Evolutionary conservation across 176 grass and related monocot genomes (phyloP).

Genomic region (Rhynchospora tenuis): DNA sequence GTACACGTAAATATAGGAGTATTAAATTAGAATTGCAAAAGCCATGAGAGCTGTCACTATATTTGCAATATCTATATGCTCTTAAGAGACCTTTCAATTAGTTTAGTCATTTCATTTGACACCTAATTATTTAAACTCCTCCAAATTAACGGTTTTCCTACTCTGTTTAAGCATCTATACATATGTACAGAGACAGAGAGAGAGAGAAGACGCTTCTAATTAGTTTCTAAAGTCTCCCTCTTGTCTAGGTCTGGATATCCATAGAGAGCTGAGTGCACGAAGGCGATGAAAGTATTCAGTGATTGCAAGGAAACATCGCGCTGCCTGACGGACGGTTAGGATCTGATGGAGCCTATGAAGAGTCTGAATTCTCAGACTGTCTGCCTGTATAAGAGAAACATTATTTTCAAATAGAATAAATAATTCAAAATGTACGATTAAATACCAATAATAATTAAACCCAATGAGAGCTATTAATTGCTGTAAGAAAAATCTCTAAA

Average conservation of each 20-base stretch:
- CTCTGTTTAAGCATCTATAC: neutral
- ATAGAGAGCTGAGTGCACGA: conserved; percentile 59
- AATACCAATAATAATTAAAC: neutral
- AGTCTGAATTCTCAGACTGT: conserved; percentile 62
- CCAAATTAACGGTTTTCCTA: neutral
- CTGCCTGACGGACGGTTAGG: conserved; percentile 63
- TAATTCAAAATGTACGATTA: neutral
- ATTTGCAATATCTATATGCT: neutral
- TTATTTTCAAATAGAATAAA: neutral
- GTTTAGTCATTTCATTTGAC: neutral
- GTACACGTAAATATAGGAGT: neutral
- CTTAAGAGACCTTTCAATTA: neutral
- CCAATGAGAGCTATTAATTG: neutral
- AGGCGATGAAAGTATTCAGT: conserved; percentile 77
- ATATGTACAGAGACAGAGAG: neutral
- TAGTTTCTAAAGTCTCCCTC: neutral
- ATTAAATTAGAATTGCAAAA: neutral
- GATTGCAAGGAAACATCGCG: conserved; percentile 56
- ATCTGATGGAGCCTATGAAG: conserved; percentile 62
- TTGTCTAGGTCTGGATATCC: conserved; percentile 52
- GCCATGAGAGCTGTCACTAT: neutral
- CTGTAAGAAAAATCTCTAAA: neutral
- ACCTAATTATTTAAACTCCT: conserved; percentile 4
- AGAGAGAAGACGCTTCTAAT: neutral
- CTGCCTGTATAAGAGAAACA: conserved; percentile 34